Conservation (phyloP, 495 filamentous ascomycete species). For the Lasiosphaeris hirsuta region DNA sequence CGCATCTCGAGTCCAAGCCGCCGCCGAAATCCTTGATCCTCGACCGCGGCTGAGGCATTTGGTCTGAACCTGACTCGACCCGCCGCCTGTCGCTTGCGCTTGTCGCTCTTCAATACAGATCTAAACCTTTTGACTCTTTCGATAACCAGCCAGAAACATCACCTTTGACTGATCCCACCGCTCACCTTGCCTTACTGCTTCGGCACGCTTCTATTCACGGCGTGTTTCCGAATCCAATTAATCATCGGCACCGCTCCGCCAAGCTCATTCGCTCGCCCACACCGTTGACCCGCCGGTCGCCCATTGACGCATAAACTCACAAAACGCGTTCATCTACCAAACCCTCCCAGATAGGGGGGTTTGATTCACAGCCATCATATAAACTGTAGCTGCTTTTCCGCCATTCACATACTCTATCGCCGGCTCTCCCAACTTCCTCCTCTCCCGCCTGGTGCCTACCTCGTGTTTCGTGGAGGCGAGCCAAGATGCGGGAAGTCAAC, state of each 20-base stretch:
- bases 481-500: conserved; percentile 95
- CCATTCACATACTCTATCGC: background rate
- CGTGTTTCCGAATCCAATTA: background rate
- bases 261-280: conserved; percentile 5
- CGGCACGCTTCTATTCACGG: too few species aligned
- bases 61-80: conserved; percentile 19
- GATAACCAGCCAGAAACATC: background rate
- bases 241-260: conserved; percentile 1
- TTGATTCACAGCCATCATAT: conserved; percentile 4
- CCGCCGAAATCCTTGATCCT: conserved; percentile 11
- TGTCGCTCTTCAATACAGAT: conserved; percentile 12
- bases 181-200: too few species aligned
- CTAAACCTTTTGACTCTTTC: background rate
- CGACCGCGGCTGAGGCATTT: conserved; percentile 35
- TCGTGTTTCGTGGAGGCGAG: conserved; percentile 27
- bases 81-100: conserved; percentile 3
- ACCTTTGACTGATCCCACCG: too few species aligned
- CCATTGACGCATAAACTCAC: conserved; percentile 27
- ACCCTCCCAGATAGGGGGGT: conserved; percentile 19
- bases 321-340: conserved; percentile 26
- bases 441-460: conserved; percentile 35
- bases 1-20: conserved; percentile 1
- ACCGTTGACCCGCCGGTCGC: background rate
- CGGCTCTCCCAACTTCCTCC: background rate
- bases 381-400: background rate